Base-by-base conservation (phyloP, 2,329 filamentous ascomycete species). In the Nigrospora oryzae region DNA sequence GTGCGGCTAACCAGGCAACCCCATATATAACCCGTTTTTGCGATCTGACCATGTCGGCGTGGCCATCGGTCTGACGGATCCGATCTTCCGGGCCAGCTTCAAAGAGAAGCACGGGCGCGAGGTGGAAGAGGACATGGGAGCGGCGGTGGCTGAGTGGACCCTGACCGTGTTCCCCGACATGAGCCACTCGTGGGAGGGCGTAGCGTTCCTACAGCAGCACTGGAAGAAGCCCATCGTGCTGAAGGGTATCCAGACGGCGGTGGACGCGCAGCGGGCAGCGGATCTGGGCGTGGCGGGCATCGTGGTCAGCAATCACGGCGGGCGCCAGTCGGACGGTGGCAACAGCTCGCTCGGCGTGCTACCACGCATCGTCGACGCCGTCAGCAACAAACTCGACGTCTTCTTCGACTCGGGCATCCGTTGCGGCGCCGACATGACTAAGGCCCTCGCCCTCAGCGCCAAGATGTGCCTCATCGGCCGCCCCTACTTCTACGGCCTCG, bases 351-450 rank as follows among this genome's bases (percentile, higher is more conserved):
- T 81, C 5, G 77, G 79, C 44, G 69, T 80, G 56, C 62, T 84
- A 39, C 73, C 77, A 0, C 70, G 79, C 51, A 77, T 84, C 49
- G 74, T 78, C 48, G 76, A 81, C 4, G 77, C 77, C 1, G 80
- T 81, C 0, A 77, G 82, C 2, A 69, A 71, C 15, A 70, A 69
- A 46, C 65, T 83, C n/a, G 73, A 74, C 0, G 67, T 86, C 16
- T 69, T 84, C 37, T 74, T 85, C 14, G 83, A 86, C 53, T 72
- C 52, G 54, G 81, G 79, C 0, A 69, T 83, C 31, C 69, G 74
- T n/a, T 66, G 74, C 32, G 79, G 78, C 2, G 74, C 76, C 0
- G 79, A 83, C 51, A 72, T 81, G 2, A 63, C 80, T 42, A 81
- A 81, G 54, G 75, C 75, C 0, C 58, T 81, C 5, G 76, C 74